Base-by-base conservation (phyloP, 371 early-diverging fungal genomes). In the Lichtheimia corymbifera region DNA sequence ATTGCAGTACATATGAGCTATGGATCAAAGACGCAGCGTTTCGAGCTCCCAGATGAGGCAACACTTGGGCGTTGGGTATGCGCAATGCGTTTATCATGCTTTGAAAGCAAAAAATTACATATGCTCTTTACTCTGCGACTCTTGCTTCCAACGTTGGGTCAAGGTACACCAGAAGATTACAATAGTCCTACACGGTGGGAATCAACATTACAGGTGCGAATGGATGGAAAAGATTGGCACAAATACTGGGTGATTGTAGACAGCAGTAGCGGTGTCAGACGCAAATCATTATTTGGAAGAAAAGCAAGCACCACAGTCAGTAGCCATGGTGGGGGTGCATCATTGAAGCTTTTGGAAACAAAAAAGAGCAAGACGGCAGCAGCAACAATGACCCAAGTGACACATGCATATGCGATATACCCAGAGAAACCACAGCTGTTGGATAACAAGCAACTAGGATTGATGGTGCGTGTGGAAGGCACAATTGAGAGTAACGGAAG, bases 71-170 rank as follows among this genome's bases (percentile, higher is more conserved):
- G 70, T 14, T 80, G 80, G 92, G 82, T 92, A 5, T 73, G 79
- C 50, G 89, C 89, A 5, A 74, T 93, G 53, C 86, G 92, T 7
- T 74, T 93, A 28, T 83, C 90, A 17, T 84, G 88, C 60, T 93
- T 87, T 62, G 94, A 93, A 68, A 79, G 82, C 15, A 75, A 86
- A 45, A 81, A 85, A 57, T 70, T 93, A 12, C 88, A 92, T 52
- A 87, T 91, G 63, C 77, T 86, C 40, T 92, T 90, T 61, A 89
- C 93, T 3, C 72, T 83, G 1, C 79, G 79, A 9, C 64, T 90
- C 7, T 51, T 92, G 69, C 47, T 66, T 64, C 61, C 68, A 63
- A 60, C 63, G 61, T 53, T 59, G 73, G 62, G 53, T 18, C 72
- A 59, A 64, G 59, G 68, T 71, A 67, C 70, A 20, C 11, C 35